phyloP scores from a whole-genome alignment of 768 basidiomycete species.

The Boletus reticulatus region DNA sequence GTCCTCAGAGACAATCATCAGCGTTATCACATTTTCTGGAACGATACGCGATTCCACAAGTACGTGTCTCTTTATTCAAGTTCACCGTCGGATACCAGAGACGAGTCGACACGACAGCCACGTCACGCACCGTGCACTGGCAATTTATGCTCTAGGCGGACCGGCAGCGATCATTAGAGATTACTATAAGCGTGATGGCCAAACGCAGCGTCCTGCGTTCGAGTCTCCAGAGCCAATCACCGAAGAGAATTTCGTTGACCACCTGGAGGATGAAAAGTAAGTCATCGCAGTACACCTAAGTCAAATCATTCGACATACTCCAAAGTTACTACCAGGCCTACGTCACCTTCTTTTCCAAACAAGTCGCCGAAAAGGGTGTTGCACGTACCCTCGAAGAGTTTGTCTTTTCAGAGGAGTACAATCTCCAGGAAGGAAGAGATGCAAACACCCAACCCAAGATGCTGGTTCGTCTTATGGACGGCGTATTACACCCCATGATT shows the following conservation, averaged over 20 bases:
- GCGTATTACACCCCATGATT: slow-evolving; percentile 61
- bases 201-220: slow-evolving; percentile 22
- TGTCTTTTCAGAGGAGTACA: slow-evolving; percentile 31
- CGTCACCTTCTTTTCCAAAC: slow-evolving; percentile 23
- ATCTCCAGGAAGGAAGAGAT: slow-evolving; percentile 15
- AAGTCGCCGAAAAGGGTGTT: slow-evolving; percentile 18
- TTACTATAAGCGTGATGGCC: slow-evolving; percentile 24
- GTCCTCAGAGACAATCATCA: slow-evolving; percentile 49
- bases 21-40: slow-evolving; percentile 49
- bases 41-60: slow-evolving; percentile 51
- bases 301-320: background rate
- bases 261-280: slow-evolving; percentile 28
- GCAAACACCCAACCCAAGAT: slow-evolving; percentile 42
- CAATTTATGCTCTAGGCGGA: slow-evolving; percentile 27
- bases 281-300: background rate
- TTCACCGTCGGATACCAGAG: too few relatives aligned
- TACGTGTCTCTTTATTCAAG: slow-evolving; percentile 22
- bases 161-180: slow-evolving; percentile 21
- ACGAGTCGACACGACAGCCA: slow-evolving; percentile 18
- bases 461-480: slow-evolving; percentile 48
- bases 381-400: slow-evolving; percentile 24
- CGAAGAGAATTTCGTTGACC: slow-evolving; percentile 21
- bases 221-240: slow-evolving; percentile 25
- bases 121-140: slow-evolving; percentile 29
- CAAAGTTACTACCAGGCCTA: slow-evolving; percentile 29